Evolutionary conservation across 345 rosid genomes (phyloP).

Genomic region (Orychophragmus violaceus): DNA sequence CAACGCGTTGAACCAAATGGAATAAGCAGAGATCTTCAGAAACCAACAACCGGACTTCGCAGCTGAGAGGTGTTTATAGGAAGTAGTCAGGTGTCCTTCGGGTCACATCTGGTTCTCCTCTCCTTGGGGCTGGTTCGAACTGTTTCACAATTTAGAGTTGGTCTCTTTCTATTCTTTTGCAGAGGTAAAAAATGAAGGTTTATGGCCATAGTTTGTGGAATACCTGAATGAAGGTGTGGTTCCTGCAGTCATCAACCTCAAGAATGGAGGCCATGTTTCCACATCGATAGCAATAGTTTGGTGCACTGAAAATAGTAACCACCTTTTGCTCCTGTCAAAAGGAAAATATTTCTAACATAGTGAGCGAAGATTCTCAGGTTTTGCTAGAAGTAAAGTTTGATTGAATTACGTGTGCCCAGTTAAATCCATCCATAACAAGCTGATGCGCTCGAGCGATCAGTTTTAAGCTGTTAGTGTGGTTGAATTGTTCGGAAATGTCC

Average conservation of each 20-base stretch:
- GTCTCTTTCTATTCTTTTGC: background rate
- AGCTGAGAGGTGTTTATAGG: slow-evolving; percentile 39
- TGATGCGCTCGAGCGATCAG: slow-evolving; percentile 97
- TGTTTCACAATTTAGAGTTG: slow-evolving; percentile 29
- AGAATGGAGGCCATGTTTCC: slow-evolving; percentile 99
- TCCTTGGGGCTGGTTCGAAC: slow-evolving; percentile 99
- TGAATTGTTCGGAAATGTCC: slow-evolving; percentile 98
- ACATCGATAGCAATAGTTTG: slow-evolving; percentile 95
- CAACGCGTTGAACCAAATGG: slow-evolving; percentile 24
- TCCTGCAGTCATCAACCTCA: slow-evolving; percentile 92
- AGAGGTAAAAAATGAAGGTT: background rate
- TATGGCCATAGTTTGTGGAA: background rate
- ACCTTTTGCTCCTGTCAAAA: slow-evolving; percentile 90
- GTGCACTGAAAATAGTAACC: slow-evolving; percentile 95
- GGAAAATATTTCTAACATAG: background rate
- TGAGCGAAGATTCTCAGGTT: slow-evolving; percentile 1
- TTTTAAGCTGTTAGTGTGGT: slow-evolving; percentile 80
- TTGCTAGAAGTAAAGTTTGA: background rate
- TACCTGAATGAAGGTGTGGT: slow-evolving; percentile 93
- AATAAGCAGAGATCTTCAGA: slow-evolving; percentile 27
- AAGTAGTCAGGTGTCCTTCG: slow-evolving; percentile 96
- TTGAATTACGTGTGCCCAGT: slow-evolving; percentile 86
- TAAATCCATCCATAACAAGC: slow-evolving; percentile 96
- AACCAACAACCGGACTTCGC: slow-evolving; percentile 25
- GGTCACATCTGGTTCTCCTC: slow-evolving; percentile 98